Conservation (phyloP, 345 rosid genomes). For the Trapa incisa region DNA sequence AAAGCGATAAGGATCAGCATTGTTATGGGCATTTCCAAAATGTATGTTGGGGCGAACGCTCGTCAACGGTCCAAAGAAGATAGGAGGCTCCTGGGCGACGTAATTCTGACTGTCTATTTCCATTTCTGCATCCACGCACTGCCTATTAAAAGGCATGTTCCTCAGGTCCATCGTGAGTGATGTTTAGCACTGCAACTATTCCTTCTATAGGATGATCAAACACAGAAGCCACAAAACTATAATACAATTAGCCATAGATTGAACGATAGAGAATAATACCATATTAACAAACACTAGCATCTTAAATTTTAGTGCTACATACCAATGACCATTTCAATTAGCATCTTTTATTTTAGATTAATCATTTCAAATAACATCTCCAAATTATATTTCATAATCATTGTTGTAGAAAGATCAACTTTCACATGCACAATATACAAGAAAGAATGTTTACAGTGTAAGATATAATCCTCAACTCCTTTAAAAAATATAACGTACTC, state of each 20-base stretch:
- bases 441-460: too few relatives aligned
- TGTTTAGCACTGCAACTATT: background rate
- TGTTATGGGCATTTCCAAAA: slow-evolving; percentile 16
- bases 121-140: slow-evolving; percentile 37
- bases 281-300: background rate
- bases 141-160: slow-evolving; percentile 30
- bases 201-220: background rate
- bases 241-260: background rate
- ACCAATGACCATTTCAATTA: background rate
- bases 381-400: background rate
- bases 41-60: slow-evolving; percentile 40
- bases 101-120: slow-evolving; percentile 35
- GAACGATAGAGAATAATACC: background rate
- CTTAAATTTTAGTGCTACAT: background rate
- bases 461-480: background rate
- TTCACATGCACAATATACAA: too few relatives aligned
- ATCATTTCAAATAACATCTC: background rate
- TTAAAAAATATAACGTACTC: background rate
- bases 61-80: slow-evolving; percentile 31
- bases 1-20: slow-evolving; percentile 29
- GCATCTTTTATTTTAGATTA: background rate
- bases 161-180: slow-evolving; percentile 41
- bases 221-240: background rate
- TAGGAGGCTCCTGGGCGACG: slow-evolving; percentile 35
- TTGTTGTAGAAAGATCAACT: too few relatives aligned